Evolutionary conservation across 2,329 filamentous ascomycete genomes (phyloP), one percentile per base, ranked within the genome.

Genomic region (Trichoderma sp.): DNA sequence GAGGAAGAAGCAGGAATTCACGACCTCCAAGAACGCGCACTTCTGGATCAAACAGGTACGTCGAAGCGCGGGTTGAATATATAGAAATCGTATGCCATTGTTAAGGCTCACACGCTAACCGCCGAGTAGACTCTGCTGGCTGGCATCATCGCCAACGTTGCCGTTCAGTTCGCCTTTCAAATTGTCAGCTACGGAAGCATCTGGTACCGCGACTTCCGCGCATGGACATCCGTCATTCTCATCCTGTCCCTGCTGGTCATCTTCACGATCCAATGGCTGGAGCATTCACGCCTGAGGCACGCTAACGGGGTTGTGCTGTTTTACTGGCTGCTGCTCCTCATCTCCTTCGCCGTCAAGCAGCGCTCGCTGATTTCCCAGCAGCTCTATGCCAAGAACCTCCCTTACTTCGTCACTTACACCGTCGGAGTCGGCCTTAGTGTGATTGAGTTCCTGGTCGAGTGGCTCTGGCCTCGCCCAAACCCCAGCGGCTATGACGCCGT

Each of bases 1-100:
- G 63, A 87, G 83, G 70, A 90, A 86, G 77, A 89, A 88, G 73
- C 83, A 86, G 60, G 82, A 88, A 44, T 73, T 87, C 61, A 84
- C 86, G 0, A 85, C 94, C 19, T 81, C 85, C 69, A 96, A 92
- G 82, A 90, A 96, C 76, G 92, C 90, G 88, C 92, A 95, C 75
- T 98, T 98, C 77, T 97, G 92, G 82, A 81, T 88, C 12, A 99
- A 99, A 79, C 83, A 97, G 85, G 92, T 95, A 81, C 26, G 4
- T 19, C 14, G 30, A 34, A 10, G 39, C 21, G 48, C 41, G 5
- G 15, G 9, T 26, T n/a, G 41, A 44, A 34, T 34, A 45, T 34
- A 12, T 44, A 10, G 50, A 41, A 5, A 10, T 51, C 9, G 12
- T 10, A 5, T 15, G 15, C 5, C 14, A 21, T 45, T 24, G 5